A percentile compares a stretch with the other conserved stretches of the same genome.
phyloP scores from a whole-genome alignment of 2,329 filamentous ascomycete species.

The Fusarium dlaminii region DNA sequence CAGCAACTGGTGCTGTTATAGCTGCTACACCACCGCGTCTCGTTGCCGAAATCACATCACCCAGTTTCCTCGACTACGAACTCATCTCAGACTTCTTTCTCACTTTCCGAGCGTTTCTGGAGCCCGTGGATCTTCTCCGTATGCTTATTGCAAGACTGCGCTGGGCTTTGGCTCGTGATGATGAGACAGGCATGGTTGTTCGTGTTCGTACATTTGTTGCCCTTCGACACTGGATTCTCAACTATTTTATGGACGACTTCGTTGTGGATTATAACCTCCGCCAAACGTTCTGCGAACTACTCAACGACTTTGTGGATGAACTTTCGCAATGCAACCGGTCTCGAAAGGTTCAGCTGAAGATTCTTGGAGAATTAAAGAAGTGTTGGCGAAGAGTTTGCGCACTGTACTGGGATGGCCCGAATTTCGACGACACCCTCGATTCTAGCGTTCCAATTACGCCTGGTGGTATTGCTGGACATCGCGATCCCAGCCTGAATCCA shows the following conservation, averaged over 20 bases:
- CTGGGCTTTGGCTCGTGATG: constrained; percentile 83
- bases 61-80: constrained; percentile 95
- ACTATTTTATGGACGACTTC: constrained; percentile 97
- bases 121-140: constrained; percentile 77
- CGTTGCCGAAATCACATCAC: constrained; percentile 95
- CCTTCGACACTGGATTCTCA: constrained; percentile 94
- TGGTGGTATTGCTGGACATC: constrained; percentile 74
- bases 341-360: constrained; percentile 75
- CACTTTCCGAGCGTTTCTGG: constrained; percentile 89
- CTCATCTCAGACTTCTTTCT: constrained; percentile 97
- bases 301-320: constrained; percentile 75
- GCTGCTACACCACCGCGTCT: constrained; percentile 91
- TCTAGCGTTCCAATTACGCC: constrained; percentile 76
- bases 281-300: constrained; percentile 78
- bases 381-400: constrained; percentile 95
- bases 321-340: constrained; percentile 56
- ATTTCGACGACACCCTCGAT: constrained; percentile 69
- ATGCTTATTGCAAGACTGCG: constrained; percentile 86
- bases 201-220: constrained; percentile 95
- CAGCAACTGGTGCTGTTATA: constrained; percentile 76
- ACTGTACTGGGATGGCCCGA: constrained; percentile 84
- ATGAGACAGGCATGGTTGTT: constrained; percentile 92
- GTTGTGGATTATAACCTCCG: constrained; percentile 79
- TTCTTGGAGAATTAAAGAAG: constrained; percentile 92
- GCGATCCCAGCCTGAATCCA: constrained; percentile 65